A percentile compares a stretch with the other conserved stretches of the same genome.
Evolutionary conservation across 768 basidiomycete species (phyloP).

Genomic region (Amanita phalloides): DNA sequence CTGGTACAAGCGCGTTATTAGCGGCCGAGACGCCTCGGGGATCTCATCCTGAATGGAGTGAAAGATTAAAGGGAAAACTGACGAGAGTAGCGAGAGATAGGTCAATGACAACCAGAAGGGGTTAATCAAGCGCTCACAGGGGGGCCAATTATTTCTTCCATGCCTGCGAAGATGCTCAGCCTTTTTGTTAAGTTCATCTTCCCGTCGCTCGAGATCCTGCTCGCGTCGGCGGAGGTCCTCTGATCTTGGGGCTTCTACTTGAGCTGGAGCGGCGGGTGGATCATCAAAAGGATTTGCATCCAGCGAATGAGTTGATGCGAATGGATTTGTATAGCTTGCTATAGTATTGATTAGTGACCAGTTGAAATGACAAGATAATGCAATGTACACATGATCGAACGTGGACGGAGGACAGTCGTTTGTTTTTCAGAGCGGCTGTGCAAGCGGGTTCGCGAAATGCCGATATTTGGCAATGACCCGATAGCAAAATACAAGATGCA

Average conservation of each 20-base stretch:
- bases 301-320: conserved; percentile 75
- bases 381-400: conserved; percentile 23
- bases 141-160: conserved; percentile 91
- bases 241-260: conserved; percentile 29
- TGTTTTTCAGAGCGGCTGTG: not conserved
- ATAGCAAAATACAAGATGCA: conserved; percentile 3
- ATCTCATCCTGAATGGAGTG: conserved; percentile 91
- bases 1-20: conserved; percentile 82
- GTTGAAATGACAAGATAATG: not conserved
- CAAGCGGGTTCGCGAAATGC: conserved; percentile 10
- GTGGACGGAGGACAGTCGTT: not conserved
- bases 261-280: conserved; percentile 34
- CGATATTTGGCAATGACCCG: conserved; percentile 11
- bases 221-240: conserved; percentile 74
- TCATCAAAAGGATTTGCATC: conserved; percentile 90
- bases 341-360: conserved; percentile 9
- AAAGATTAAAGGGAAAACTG: conserved; percentile 91
- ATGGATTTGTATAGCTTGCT: conserved; percentile 59
- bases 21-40: conserved; percentile 64
- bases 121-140: conserved; percentile 42
- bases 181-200: conserved; percentile 60
- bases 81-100: conserved; percentile 22
- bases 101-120: conserved; percentile 11
- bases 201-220: conserved; percentile 69
- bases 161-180: conserved; percentile 60